Base-by-base conservation (phyloP, 306 rosid species). In the Trichosanthes cucumerina region DNA sequence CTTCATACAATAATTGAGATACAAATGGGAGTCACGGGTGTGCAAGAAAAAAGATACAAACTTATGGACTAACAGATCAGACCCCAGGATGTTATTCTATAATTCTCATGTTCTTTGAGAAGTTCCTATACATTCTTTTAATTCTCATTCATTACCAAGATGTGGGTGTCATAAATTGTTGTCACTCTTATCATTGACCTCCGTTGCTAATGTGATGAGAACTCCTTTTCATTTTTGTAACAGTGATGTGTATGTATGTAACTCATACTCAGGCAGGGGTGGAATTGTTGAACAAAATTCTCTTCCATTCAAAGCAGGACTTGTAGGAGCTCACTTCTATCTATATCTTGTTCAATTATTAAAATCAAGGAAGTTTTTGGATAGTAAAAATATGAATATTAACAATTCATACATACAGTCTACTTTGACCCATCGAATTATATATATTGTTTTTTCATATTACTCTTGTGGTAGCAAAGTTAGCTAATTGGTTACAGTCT, bases 21-120 rank as follows among this genome's bases (percentile, higher is more conserved):
- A 79, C 98, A 92, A 85, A 92, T 96, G 99, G 99, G 97, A 83
- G 99, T 96, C 75, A 85, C 96, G 4, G 99, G 99, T 12, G 99
- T 96, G 56, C 97, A 90, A 83, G 99, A 92, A 89, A 96, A 92
- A 87, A 82, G 98, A 82, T 96, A 96, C 92, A 96, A 92, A 80
- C 93, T 96, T 72, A 96, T 96, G 97, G 93, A 92, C 81, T 95
- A 86, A 78, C 41, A 60, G 3, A 8, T 18, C 41, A 60, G 3
- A 8, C 23, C 31, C 6, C 75, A 8, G 75, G 53, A 39, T 21
- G 53, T 41, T 38, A 68, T 19, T 70, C 76, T 70, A 70, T 46
- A 44, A 26, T 41, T 69, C 10, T 41, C 75, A 71, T 28, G 41
- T 44, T 12, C 59, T 80, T 65, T 70, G 78, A 39, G 80, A 64